Base-by-base conservation (phyloP, 768 basidiomycete genomes). In the Auricularia heimuer region DNA sequence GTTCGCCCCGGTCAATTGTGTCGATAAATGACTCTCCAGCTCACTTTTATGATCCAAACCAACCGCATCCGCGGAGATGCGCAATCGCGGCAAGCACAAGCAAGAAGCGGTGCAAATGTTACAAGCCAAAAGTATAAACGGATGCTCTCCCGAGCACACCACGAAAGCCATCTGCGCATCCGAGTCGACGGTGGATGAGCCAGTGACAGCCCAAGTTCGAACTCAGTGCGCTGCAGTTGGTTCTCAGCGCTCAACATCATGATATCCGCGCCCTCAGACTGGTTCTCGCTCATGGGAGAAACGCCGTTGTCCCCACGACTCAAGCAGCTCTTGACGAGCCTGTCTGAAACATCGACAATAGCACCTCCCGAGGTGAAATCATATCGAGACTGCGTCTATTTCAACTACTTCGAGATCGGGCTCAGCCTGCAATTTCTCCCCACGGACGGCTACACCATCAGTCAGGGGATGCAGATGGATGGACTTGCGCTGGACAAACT, bases 361-460 rank as follows among this genome's bases (percentile, higher is more conserved):
- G 39, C 71, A 3, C 69, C 68, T n/a, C 86, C 90, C 37, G 83
- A 90, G 69, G 76, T 93, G 74, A 93, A 91, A 73, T 78, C 85
- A 0, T 94, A 92, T 73, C 73, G 90, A 35, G 92, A 97, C 73
- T 82, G 83, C 7, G 85, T 93, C 68, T 98, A 94, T 78, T 83
- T 91, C 78, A 95, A 92, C 73, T 95, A 92, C 77, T 82, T 81
- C 71, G 37, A 80, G 1, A 80, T 95, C 36, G 95, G 95, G 11
- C 70, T 96, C 70, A 95, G 93, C 68, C 76, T 97, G 58, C 83
- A 89, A 69, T 95, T 89, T 77, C 68, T 79, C 29, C 92, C 92
- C 4, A 75, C 75, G 62, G 77, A 82, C 21, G 86, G 84, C 33
- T 90, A 90, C 76, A 84, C 80, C 69, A 86, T 85, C 29, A 63